Percentiles rank a stretch among this genome's conserved stretches.
phyloP scores from a whole-genome alignment of 164 flowering plant species.

The Chimonanthus praecox region DNA sequence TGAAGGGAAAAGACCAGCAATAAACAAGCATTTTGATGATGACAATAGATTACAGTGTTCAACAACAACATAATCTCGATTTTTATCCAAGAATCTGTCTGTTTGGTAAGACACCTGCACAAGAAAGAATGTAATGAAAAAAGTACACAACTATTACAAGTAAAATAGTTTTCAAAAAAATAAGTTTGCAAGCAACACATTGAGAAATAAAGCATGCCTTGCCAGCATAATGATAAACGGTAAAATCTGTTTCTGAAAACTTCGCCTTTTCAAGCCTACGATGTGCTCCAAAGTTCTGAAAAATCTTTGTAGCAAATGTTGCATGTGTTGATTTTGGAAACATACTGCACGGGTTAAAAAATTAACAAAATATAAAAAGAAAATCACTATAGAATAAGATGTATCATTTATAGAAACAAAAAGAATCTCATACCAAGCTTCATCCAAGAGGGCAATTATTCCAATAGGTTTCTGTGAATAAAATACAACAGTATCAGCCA shows the following conservation, averaged over 20 bases:
- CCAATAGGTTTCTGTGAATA: constrained; percentile 90
- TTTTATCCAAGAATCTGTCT: constrained; percentile 81
- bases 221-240: constrained; percentile 93
- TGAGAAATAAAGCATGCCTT: constrained; percentile 48
- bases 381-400: neutral
- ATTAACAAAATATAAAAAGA: neutral
- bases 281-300: constrained; percentile 63
- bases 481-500: no score
- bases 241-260: constrained; percentile 88
- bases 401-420: neutral
- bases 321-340: constrained; percentile 94
- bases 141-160: neutral
- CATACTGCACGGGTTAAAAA: constrained; percentile 64
- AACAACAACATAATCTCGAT: constrained; percentile 88
- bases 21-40: constrained; percentile 76
- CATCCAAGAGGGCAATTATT: constrained; percentile 81
- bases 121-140: neutral
- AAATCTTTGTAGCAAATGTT: constrained; percentile 82
- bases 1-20: constrained; percentile 79
- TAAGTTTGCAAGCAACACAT: neutral
- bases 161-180: neutral
- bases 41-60: constrained; percentile 87
- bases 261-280: constrained; percentile 79
- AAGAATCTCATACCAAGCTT: constrained; percentile 44
- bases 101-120: constrained; percentile 90